Conservation (phyloP, 805 yeast species). For the Monosporozyma solicola region DNA sequence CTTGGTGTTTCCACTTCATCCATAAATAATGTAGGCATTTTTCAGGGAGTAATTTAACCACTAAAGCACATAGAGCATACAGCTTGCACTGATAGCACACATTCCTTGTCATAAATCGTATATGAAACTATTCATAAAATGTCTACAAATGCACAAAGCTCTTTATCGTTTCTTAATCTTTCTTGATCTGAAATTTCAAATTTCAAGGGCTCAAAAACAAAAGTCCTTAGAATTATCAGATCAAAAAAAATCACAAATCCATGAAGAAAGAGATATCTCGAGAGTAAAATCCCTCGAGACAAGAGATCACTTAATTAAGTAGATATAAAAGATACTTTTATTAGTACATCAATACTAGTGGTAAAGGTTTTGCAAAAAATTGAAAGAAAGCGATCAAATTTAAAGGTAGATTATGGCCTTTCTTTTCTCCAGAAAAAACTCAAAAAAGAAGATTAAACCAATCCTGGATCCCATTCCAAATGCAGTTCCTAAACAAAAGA, state of each 20-base stretch:
- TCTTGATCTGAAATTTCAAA: not conserved
- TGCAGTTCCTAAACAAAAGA: not conserved
- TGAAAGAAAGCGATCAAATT: not conserved
- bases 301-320: not conserved
- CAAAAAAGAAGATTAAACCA: slow-evolving; percentile 3
- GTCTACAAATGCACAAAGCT: not conserved
- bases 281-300: not conserved
- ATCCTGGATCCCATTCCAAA: slow-evolving; percentile 1
- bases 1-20: not conserved
- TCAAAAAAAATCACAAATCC: not conserved
- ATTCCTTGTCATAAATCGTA: not conserved
- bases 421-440: slow-evolving; percentile 1
- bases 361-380: not conserved
- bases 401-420: not conserved
- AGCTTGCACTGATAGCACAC: no score
- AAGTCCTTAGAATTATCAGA: not conserved
- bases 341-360: not conserved
- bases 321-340: not conserved
- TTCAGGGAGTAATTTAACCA: not conserved
- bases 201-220: not conserved
- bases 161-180: not conserved
- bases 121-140: no score
- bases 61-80: not conserved
- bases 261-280: not conserved
- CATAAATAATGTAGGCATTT: not conserved